Evolutionary conservation across 2,329 filamentous ascomycete genomes (phyloP).

Genomic region (Hymenoscyphus scutula): DNA sequence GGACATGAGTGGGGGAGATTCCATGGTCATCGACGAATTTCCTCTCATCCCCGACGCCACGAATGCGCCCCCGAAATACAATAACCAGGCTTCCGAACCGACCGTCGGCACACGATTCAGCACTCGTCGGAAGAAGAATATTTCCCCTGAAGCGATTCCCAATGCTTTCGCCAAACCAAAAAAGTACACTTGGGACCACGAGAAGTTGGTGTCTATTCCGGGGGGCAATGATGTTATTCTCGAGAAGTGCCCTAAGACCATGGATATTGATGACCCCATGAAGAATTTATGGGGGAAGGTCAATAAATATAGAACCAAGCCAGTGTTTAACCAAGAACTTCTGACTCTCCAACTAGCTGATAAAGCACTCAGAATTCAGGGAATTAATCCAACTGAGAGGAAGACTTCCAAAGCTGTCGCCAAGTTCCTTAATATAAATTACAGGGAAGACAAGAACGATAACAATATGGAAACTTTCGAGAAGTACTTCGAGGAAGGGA

Average conservation of each 20-base stretch:
- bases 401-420: not conserved
- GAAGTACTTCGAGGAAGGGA: too few species aligned
- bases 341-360: too few species aligned
- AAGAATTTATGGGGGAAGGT: not conserved
- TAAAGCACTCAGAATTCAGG: not conserved
- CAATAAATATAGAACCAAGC: not conserved
- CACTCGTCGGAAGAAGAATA: not conserved
- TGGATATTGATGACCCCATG: not conserved
- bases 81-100: too few species aligned
- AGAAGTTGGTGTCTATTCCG: not conserved
- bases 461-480: too few species aligned
- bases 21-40: too few species aligned
- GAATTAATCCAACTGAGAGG: not conserved
- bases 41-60: too few species aligned
- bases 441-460: too few species aligned
- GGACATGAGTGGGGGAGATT: too few species aligned
- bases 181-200: conserved; percentile 1
- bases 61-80: too few species aligned
- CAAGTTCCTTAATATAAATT: not conserved
- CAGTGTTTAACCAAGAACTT: not conserved
- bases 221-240: not conserved
- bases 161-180: not conserved
- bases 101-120: not conserved
- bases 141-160: not conserved
- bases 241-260: not conserved